Percentiles rank a stretch among this genome's conserved stretches.
These are phyloP conservation scores for Zymoseptoria brevis DNA, from an alignment of 2,329 filamentous ascomycete genomes.

Conservation along the genomic window DNA sequence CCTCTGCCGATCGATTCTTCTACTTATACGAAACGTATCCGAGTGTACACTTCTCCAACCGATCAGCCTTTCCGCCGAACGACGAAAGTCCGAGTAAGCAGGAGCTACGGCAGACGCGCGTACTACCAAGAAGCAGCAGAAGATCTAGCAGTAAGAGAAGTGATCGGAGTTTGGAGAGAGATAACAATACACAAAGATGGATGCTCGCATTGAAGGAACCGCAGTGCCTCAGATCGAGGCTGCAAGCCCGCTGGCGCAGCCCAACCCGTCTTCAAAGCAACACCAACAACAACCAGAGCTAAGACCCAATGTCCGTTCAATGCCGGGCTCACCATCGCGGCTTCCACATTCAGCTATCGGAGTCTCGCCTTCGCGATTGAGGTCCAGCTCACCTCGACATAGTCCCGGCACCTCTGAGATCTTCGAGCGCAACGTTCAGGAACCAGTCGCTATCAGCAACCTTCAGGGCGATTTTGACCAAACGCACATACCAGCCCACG, in stretches of 20 bases:
- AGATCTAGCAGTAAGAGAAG: conserved; percentile 9
- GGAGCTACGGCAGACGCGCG: not conserved
- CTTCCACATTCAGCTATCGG: conserved; percentile 17
- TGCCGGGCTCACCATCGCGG: conserved; percentile 21
- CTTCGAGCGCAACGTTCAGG: conserved; percentile 92
- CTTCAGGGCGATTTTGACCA: conserved; percentile 62
- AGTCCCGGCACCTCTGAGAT: conserved; percentile 72
- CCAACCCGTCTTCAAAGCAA: conserved; percentile 3
- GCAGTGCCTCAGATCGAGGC: conserved; percentile 3
- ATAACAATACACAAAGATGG: conserved; percentile 7
- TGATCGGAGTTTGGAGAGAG: conserved; percentile 14
- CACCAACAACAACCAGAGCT: conserved; percentile 8
- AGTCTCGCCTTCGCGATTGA: conserved; percentile 41
- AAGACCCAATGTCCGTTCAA: conserved; percentile 9
- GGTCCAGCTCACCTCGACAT: conserved; percentile 63
- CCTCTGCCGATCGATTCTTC: not conserved
- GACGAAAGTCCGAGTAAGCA: not conserved
- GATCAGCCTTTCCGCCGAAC: not conserved
- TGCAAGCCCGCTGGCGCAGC: not conserved
- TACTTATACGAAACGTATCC: not conserved
- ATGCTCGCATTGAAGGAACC: conserved; percentile 5
- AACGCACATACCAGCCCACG: conserved; percentile 78
- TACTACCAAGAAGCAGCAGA: conserved; percentile 7
- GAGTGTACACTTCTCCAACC: not conserved
- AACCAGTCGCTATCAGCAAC: conserved; percentile 45